Evolutionary conservation across 352 stramenopile species (phyloP).

Genomic region (Sclerospora graminicola): DNA sequence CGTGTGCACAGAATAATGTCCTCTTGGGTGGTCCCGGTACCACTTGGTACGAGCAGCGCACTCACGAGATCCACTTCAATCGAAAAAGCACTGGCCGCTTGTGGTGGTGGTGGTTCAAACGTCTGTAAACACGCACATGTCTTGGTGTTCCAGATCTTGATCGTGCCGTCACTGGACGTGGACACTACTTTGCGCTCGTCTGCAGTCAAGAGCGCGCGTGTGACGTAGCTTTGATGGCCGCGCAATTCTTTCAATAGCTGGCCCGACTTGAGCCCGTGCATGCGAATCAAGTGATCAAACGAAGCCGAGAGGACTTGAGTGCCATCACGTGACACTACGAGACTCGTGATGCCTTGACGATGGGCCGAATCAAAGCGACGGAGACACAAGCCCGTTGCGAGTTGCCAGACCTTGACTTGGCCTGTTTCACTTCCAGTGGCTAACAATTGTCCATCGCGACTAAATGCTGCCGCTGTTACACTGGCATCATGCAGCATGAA

Average conservation of each 20-base stretch:
- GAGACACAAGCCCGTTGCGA: slow-evolving; percentile 84
- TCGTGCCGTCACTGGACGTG: slow-evolving; percentile 82
- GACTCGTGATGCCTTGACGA: slow-evolving; percentile 66
- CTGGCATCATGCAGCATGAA: slow-evolving; percentile 89
- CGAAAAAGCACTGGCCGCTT: slow-evolving; percentile 13
- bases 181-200: slow-evolving; percentile 79
- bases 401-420: slow-evolving; percentile 89
- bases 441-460: slow-evolving; percentile 78
- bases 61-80: slow-evolving; percentile 75
- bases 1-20: slow-evolving; percentile 85
- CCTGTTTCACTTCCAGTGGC: slow-evolving; percentile 82
- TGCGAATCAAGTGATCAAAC: slow-evolving; percentile 85
- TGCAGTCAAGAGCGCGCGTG: slow-evolving; percentile 70
- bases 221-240: slow-evolving; percentile 89
- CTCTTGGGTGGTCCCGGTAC: slow-evolving; percentile 28
- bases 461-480: slow-evolving; percentile 84
- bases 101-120: slow-evolving; percentile 24
- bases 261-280: slow-evolving; percentile 89
- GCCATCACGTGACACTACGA: slow-evolving; percentile 86
- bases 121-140: slow-evolving; percentile 76
- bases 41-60: slow-evolving; percentile 47
- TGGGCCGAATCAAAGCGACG: slow-evolving; percentile 84
- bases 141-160: slow-evolving; percentile 87
- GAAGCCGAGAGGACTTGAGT: slow-evolving; percentile 86
- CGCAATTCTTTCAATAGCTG: slow-evolving; percentile 91